These are phyloP conservation scores for Cordyceps militaris DNA, from an alignment of 2,329 filamentous ascomycete genomes.

Conservation along the genomic window DNA sequence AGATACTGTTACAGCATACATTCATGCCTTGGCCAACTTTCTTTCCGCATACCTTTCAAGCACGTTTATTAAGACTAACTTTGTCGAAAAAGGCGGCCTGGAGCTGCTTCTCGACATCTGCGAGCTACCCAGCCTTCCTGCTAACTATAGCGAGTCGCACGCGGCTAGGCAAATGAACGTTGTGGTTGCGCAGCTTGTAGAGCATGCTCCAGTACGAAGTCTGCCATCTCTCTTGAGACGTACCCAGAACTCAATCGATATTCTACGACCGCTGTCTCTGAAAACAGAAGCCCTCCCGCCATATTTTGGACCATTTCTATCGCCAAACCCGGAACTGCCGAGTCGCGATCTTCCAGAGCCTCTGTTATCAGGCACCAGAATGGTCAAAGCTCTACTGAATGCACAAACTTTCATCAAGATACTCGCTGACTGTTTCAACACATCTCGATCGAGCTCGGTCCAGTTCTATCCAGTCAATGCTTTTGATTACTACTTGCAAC, in stretches of 20 bases:
- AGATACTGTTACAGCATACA: slow-evolving; percentile 55
- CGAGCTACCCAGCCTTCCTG: slow-evolving; percentile 72
- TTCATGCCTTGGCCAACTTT: slow-evolving; percentile 72
- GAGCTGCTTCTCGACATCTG: slow-evolving; percentile 80
- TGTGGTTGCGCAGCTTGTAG: slow-evolving; percentile 71
- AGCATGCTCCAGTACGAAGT: slow-evolving; percentile 71
- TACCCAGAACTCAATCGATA: slow-evolving; percentile 61
- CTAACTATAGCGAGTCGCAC: slow-evolving; percentile 48
- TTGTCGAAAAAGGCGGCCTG: slow-evolving; percentile 72
- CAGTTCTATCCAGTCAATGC: slow-evolving; percentile 73
- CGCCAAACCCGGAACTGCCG: slow-evolving; percentile 30
- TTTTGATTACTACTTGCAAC: slow-evolving; percentile 71
- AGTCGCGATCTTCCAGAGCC: slow-evolving; percentile 36
- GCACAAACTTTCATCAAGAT: slow-evolving; percentile 70
- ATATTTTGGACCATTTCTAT: slow-evolving; percentile 65
- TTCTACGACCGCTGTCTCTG: slow-evolving; percentile 57
- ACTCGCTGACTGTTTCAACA: slow-evolving; percentile 66
- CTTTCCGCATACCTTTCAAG: slow-evolving; percentile 69
- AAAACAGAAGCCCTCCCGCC: slow-evolving; percentile 43
- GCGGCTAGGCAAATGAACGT: slow-evolving; percentile 64
- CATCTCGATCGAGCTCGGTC: slow-evolving; percentile 54
- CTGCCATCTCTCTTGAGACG: slow-evolving; percentile 75
- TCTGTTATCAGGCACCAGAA: slow-evolving; percentile 59
- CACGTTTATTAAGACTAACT: slow-evolving; percentile 60
- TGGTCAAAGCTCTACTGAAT: slow-evolving; percentile 71